Evolutionary conservation across 1,284 basidiomycete species (phyloP).

Genomic region (Athelia sp.): DNA sequence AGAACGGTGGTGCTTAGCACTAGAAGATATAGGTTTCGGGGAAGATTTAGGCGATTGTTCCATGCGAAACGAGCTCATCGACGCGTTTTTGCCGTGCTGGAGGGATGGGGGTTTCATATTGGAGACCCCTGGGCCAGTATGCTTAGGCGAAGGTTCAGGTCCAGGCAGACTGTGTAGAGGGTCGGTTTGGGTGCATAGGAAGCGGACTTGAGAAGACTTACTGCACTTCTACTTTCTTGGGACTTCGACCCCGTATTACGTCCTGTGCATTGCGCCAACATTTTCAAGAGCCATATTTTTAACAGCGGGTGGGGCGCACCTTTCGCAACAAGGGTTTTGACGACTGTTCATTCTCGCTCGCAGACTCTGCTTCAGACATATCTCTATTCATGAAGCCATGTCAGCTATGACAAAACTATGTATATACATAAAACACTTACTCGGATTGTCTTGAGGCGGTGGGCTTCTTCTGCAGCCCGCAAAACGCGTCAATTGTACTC

Average conservation of each 20-base stretch:
- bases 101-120: slow-evolving; percentile 8
- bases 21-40: slow-evolving; percentile 10
- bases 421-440: slow-evolving; percentile 3
- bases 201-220: no score
- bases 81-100: slow-evolving; percentile 18
- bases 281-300: no score
- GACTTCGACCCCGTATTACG: slow-evolving; percentile 7
- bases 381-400: slow-evolving; percentile 3
- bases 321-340: not conserved
- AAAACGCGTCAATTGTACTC: not conserved
- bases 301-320: no score
- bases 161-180: slow-evolving; percentile 22
- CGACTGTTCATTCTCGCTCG: not conserved
- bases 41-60: slow-evolving; percentile 19
- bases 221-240: slow-evolving; percentile 38
- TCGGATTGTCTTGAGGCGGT: slow-evolving; percentile 5
- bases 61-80: slow-evolving; percentile 20
- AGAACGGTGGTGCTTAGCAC: slow-evolving; percentile 16
- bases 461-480: not conserved
- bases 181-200: no score
- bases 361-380: not conserved
- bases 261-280: slow-evolving; percentile 9
- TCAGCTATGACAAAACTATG: slow-evolving; percentile 1
- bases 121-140: slow-evolving; percentile 22
- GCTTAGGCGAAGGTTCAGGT: slow-evolving; percentile 22